Conservation (phyloP, 768 basidiomycete species). For the Lentinula edodes region DNA sequence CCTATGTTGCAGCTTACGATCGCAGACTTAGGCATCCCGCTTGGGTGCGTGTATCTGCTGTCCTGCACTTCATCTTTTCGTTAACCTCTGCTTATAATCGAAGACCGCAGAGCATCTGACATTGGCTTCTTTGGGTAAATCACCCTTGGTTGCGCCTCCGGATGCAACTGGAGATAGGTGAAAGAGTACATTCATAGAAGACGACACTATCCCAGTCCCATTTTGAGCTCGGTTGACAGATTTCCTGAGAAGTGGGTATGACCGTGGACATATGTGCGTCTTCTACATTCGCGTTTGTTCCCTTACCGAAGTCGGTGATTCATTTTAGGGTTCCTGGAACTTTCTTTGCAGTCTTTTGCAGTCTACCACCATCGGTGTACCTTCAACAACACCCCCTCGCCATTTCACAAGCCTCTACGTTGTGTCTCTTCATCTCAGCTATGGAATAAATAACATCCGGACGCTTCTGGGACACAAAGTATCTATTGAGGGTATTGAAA, state of each 20-base stretch:
- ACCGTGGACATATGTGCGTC: conserved; percentile 92
- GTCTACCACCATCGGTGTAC: too few relatives aligned
- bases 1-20: conserved; percentile 90
- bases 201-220: conserved; percentile 62
- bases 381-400: too few relatives aligned
- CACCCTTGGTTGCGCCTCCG: conserved; percentile 22
- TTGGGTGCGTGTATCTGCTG: conserved; percentile 56
- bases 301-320: neutral
- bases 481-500: conserved; percentile 83
- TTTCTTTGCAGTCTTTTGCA: too few relatives aligned
- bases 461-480: conserved; percentile 97
- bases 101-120: conserved; percentile 97
- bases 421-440: conserved; percentile 53
- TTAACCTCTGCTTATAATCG: neutral
- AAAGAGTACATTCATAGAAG: conserved; percentile 80
- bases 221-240: conserved; percentile 86
- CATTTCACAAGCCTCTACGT: too few relatives aligned
- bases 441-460: conserved; percentile 96
- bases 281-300: neutral
- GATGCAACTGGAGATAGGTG: conserved; percentile 55
- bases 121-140: conserved; percentile 60
- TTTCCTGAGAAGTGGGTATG: conserved; percentile 91
- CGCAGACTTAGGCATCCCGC: conserved; percentile 85
- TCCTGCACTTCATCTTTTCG: neutral
- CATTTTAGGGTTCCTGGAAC: conserved; percentile 78